Base-by-base conservation (phyloP, 495 filamentous ascomycete species). In the Trypethelium eluteriae region DNA sequence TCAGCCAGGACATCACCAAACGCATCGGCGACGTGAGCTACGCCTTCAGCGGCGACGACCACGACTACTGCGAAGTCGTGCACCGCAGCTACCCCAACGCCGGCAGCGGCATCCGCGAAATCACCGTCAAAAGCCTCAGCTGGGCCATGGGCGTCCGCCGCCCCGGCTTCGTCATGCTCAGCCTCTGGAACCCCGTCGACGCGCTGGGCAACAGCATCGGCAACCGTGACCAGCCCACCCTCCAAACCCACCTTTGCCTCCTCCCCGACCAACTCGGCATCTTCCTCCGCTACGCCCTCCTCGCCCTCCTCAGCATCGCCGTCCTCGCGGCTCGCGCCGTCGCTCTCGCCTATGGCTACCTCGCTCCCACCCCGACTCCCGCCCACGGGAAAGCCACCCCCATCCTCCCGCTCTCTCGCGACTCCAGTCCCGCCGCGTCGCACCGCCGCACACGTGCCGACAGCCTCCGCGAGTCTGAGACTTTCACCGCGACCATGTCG, bases 141-240 rank as follows among this genome's bases (percentile, higher is more conserved):
- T 96, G 91, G 91, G 91, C 92, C 5, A 98, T 98, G 94, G 93
- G 95, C n/a, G 89, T 99, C 34, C 83, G 89, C 0, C 85, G 83
- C 38, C 95, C 95, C 0, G 95, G 92, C 10, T 93, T 99, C 73
- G 75, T 93, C 36, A 83, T 97, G 72, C 83, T 93, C 6, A 96
- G 90, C 72, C 79, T 98, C 61, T 96, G 91, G 86, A 98, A 98
- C 71, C 94, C 93, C 0, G 81, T 96, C 67, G 87, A 89, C 70
- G 81, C 76, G 0, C 67, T 79, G 11, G 89, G 90, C 46, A 82
- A 84, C 35, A 77, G 86, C 0, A 70, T 88, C 0, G 73, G 78
- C 5, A 76, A 76, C 2, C 44, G 56, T 16, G 63, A 67, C 71
- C 14, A 78, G 70, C 68, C 79, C 1, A 98, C 92, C 2, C 73